phyloP scores from a whole-genome alignment of 352 stramenopile species.

The Globisporangium barbulae region DNA sequence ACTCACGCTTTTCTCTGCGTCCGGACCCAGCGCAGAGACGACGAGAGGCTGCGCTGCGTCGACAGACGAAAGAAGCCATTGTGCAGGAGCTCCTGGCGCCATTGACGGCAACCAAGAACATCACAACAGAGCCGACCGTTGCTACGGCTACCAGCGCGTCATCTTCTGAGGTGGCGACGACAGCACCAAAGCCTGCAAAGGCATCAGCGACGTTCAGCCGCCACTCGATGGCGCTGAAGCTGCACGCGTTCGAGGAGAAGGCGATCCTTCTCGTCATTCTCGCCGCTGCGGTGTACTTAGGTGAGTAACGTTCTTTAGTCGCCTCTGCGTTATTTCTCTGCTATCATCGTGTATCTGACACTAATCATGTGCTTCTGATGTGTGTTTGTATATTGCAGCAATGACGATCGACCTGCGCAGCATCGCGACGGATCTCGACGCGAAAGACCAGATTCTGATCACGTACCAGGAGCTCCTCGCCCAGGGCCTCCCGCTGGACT shows the following conservation, averaged over 20 bases:
- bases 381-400: constrained; percentile 20
- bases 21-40: constrained; percentile 64
- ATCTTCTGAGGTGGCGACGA: neutral
- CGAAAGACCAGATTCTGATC: constrained; percentile 44
- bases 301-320: constrained; percentile 18
- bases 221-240: constrained; percentile 46
- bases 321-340: neutral
- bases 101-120: constrained; percentile 1
- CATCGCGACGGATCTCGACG: constrained; percentile 43
- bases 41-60: constrained; percentile 57
- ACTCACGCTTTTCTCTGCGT: constrained; percentile 41
- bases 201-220: constrained; percentile 41
- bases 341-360: constrained; percentile 1
- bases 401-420: constrained; percentile 44
- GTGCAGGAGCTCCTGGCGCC: constrained; percentile 50
- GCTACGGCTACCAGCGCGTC: neutral
- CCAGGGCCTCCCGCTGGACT: constrained; percentile 55
- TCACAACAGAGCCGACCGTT: neutral
- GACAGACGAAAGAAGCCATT: constrained; percentile 54
- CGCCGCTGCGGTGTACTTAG: constrained; percentile 40
- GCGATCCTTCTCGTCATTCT: constrained; percentile 54
- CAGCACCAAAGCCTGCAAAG: constrained; percentile 8
- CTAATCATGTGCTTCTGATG: neutral
- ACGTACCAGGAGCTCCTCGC: constrained; percentile 61
- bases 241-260: constrained; percentile 58